Base-by-base conservation (phyloP, 768 basidiomycete genomes). In the Naematelia aurantialba region DNA sequence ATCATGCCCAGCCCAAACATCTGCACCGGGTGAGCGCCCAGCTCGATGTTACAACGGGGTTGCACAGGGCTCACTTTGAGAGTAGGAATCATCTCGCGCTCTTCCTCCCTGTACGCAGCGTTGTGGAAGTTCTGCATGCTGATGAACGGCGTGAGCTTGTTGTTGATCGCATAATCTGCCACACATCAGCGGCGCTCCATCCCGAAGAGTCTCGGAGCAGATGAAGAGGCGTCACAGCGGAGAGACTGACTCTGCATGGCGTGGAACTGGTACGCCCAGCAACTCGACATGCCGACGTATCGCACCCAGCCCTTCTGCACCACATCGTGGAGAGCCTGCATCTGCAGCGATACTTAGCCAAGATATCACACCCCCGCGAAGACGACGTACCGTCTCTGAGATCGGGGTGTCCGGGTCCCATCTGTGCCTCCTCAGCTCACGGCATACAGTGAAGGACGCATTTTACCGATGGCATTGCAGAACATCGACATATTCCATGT, bases 401-500 rank as follows among this genome's bases (percentile, higher is more conserved):
- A 52, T 52, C 4, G 54, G 54, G 2, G 54, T 27, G 5, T 57
- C 56, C 39, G 44, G 44, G 45, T 65, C 55, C 22, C 29, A 52
- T 11, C 52, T 52, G 8, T 10, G 5, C n/a, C n/a, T 10, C 19
- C 27, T 52, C 29, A 52, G 52, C 29, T 47, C 11, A 8, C n/a
- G 46, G 8, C 19, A 10, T 5, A 8, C 8, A 47, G 8, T 19
- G 25, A 19, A 47, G 8, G 46, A 51, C 24, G 2, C 1, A 4
- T 27, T 55, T 53, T 47, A 60, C 65, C 22, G 79, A 80, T 61
- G 65, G 81, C 86, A 82, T 78, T 89, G 88, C 5, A 89, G 76
- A 1, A 89, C 76, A 67, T 89, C 89, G 66, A 90, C 81, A 62
- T 89, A 88, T 52, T 89, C 88, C 25, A 88, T 73, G 47, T 88